Evolutionary conservation across 192 early-diverging fungal genomes (phyloP), one percentile per base, ranked within the genome.

Genomic region (Entomortierella beljakovae): DNA sequence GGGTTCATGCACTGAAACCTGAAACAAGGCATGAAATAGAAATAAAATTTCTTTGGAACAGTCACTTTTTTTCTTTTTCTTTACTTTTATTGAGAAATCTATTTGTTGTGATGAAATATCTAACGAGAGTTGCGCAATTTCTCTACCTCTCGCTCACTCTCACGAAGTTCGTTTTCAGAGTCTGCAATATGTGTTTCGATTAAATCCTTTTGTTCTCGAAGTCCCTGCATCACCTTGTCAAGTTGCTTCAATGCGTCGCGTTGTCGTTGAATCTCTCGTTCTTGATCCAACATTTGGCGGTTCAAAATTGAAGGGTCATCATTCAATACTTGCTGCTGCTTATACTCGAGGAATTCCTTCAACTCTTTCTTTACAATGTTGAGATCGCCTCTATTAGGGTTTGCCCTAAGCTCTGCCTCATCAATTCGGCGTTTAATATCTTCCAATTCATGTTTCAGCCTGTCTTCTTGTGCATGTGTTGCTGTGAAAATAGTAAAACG

Each of bases 301-400:
- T 85, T 79, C 29, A 83, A 67, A 26, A 69, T 81, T n/a, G 80
- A 73, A 2, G 81, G 68, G n/a, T 85, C 61, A 35, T 89, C 85
- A 10, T 71, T 75, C 38, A 83, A 63, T 16, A 84, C 86, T 62
- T 87, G 84, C 32, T 82, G 73, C 35, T 86, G 71, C 42, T 89
- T 89, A 42, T 86, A 89, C 23, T 83, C 86, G 34, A 86, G 81
- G 35, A 89, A 53, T 7, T 81, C 84, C 42, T 83, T 81, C 23
- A 85, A 84, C 55, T 89, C 83, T 31, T 76, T 71, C 64, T 65
- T 70, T 1, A 79, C 32, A 1, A 76, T 67, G 8, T 71, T 48
- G 0, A 68, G 58, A 10, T 80, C 76, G 29, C 59, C 75, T 26
- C 64, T 71, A n/a, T 56, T 66, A 18, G 61, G 46, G 8, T 65